Percentiles rank a stretch among this genome's conserved stretches.
phyloP scores from a whole-genome alignment of 2,329 filamentous ascomycete species.

The Chaetomiaceae sp. region DNA sequence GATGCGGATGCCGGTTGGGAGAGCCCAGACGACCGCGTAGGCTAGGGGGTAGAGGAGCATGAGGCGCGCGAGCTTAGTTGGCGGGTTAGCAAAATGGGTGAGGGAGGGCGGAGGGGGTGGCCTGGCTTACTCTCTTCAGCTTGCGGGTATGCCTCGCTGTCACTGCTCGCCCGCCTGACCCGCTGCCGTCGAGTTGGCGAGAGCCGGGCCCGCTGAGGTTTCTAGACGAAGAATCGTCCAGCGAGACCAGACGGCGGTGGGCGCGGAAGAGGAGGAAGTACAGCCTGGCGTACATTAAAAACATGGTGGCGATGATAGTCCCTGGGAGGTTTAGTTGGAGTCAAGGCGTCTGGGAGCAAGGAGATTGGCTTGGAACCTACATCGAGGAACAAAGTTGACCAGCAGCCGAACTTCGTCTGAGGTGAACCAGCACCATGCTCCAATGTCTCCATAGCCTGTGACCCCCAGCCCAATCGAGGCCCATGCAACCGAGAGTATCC shows the following conservation, averaged over 20 bases:
- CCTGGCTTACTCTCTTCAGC: conserved; percentile 22
- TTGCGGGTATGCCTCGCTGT: conserved; percentile 17
- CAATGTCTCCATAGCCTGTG: conserved; percentile 33
- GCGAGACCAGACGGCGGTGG: conserved; percentile 30
- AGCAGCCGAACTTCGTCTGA: conserved; percentile 35
- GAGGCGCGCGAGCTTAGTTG: conserved; percentile 33
- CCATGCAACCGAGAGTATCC: conserved; percentile 35
- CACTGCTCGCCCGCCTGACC: conserved; percentile 1
- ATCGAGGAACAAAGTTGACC: conserved; percentile 39
- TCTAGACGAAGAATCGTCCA: conserved; percentile 16
- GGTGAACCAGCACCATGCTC: conserved; percentile 39
- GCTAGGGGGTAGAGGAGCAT: conserved; percentile 40
- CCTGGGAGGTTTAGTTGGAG: conserved; percentile 13
- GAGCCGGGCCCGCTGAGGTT: conserved; percentile 17
- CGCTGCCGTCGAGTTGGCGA: conserved; percentile 22
- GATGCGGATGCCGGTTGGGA: conserved; percentile 37
- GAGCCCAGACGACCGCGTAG: conserved; percentile 39
- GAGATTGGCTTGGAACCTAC: not conserved
- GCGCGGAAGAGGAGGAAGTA: conserved; percentile 37
- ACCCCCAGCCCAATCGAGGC: conserved; percentile 31
- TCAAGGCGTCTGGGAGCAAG: not conserved
- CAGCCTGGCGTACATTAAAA: conserved; percentile 35
- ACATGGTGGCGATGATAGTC: conserved; percentile 36
- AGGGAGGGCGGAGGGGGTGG: not conserved
- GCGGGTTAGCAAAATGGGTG: no score